Percentiles rank a stretch among this genome's conserved stretches.
Conservation (phyloP, 2,329 filamentous ascomycete species). For the Aquanectria penicillioides region DNA sequence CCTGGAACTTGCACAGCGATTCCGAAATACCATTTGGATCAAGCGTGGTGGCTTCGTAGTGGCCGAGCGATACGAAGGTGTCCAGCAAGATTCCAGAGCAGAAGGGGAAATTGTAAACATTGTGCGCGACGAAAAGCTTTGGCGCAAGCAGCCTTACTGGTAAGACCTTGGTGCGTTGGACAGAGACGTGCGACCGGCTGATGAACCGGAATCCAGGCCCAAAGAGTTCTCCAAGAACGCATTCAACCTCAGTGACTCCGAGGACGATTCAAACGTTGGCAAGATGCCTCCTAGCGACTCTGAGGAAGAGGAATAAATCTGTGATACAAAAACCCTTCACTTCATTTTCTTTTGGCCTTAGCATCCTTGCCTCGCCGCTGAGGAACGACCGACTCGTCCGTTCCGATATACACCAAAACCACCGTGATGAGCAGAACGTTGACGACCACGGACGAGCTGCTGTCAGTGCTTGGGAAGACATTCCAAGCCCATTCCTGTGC, state of each 20-base stretch:
- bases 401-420: constrained; percentile 68
- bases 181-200: constrained; percentile 29
- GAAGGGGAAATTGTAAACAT: constrained; percentile 92
- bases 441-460: constrained; percentile 72
- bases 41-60: constrained; percentile 89
- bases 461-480: constrained; percentile 80
- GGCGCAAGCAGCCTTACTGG: constrained; percentile 93
- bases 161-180: constrained; percentile 49
- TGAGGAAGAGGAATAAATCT: constrained; percentile 67
- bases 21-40: constrained; percentile 94
- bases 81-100: constrained; percentile 79
- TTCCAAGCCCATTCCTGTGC: constrained; percentile 95
- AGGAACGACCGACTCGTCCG: constrained; percentile 52
- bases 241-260: constrained; percentile 72
- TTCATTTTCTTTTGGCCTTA: constrained; percentile 46
- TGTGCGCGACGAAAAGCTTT: constrained; percentile 88
- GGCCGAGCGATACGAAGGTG: constrained; percentile 72
- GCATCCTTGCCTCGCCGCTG: constrained; percentile 24
- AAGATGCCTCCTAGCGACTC: constrained; percentile 87
- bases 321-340: constrained; percentile 35
- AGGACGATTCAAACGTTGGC: constrained; percentile 82
- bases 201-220: constrained; percentile 65
- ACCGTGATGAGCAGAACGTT: constrained; percentile 75
- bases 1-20: constrained; percentile 84
- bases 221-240: constrained; percentile 78